These are phyloP conservation scores for Globisporangium spiculum DNA, from an alignment of 352 stramenopile species.

Conservation along the genomic window DNA sequence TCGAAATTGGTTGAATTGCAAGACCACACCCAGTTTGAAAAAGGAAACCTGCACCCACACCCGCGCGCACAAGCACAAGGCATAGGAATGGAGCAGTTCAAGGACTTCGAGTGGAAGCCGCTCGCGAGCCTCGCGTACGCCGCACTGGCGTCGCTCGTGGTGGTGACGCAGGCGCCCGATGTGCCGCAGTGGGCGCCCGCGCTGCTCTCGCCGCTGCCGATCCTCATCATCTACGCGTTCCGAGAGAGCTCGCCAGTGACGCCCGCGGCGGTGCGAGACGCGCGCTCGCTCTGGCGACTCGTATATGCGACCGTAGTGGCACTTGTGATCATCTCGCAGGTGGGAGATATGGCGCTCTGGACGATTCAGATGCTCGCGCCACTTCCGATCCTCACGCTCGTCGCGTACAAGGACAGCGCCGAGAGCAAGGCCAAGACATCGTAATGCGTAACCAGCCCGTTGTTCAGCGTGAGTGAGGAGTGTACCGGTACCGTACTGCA, in stretches of 20 bases:
- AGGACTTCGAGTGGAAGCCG: conserved; percentile 6
- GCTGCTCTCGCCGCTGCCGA: conserved; percentile 5
- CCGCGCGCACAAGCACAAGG: not conserved
- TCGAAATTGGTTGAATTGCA: not conserved
- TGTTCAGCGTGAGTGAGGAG: not conserved
- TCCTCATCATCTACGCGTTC: conserved; percentile 2
- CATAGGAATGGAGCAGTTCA: not conserved
- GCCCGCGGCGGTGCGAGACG: conserved; percentile 4
- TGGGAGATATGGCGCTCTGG: conserved; percentile 3
- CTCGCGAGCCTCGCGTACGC: conserved; percentile 4
- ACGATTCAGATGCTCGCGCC: conserved; percentile 1
- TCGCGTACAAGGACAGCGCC: conserved; percentile 1
- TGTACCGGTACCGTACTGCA: not conserved
- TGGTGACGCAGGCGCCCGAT: conserved; percentile 4
- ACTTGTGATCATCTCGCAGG: not conserved
- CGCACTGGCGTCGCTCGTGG: not conserved
- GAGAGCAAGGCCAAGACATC: conserved; percentile 2
- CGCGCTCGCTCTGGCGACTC: conserved; percentile 3
- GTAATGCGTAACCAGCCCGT: not conserved
- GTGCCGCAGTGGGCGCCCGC: conserved; percentile 3
- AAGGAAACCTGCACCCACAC: not conserved
- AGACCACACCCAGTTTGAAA: not conserved
- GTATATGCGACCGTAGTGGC: not conserved
- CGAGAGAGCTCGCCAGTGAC: not conserved
- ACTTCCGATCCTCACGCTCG: conserved; percentile 4